phyloP scores from a whole-genome alignment of 257 asterid species.

The Salvia rosmarinus region DNA sequence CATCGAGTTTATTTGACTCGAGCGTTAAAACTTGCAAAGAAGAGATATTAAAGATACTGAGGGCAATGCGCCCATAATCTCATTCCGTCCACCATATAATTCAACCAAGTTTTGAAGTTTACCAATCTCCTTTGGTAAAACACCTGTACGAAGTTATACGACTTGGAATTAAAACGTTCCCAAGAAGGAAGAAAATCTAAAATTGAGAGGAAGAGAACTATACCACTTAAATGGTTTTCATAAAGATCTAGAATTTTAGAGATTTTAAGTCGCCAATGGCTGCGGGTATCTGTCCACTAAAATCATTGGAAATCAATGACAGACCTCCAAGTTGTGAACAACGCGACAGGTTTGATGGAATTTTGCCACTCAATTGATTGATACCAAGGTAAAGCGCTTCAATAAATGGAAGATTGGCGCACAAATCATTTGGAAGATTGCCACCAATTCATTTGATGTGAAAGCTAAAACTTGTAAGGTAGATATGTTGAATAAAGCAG shows the following conservation, averaged over 20 bases:
- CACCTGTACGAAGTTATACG: neutral
- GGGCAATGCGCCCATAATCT: conserved; percentile 18
- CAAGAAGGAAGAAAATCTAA: too few species aligned
- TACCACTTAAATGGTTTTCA: neutral
- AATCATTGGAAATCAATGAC: neutral
- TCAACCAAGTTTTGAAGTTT: neutral
- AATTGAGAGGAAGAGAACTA: too few species aligned
- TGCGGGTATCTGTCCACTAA: neutral
- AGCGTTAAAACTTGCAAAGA: neutral
- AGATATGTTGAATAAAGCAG: neutral
- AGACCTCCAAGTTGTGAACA: neutral
- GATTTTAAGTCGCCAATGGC: too few species aligned
- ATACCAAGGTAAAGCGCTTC: neutral
- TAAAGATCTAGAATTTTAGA: too few species aligned
- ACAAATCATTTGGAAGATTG: neutral
- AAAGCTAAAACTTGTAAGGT: too few species aligned
- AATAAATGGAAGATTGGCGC: neutral
- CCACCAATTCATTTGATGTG: neutral
- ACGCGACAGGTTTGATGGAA: conserved; percentile 20
- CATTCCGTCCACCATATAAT: neutral
- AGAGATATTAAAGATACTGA: conserved; percentile 6
- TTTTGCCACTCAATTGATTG: conserved; percentile 21
- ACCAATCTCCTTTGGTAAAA: conserved; percentile 24
- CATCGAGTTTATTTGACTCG: conserved; percentile 1
- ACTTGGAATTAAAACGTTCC: neutral